Conservation (phyloP, 768 basidiomycete genomes). For the Phanerochaete carnosa region DNA sequence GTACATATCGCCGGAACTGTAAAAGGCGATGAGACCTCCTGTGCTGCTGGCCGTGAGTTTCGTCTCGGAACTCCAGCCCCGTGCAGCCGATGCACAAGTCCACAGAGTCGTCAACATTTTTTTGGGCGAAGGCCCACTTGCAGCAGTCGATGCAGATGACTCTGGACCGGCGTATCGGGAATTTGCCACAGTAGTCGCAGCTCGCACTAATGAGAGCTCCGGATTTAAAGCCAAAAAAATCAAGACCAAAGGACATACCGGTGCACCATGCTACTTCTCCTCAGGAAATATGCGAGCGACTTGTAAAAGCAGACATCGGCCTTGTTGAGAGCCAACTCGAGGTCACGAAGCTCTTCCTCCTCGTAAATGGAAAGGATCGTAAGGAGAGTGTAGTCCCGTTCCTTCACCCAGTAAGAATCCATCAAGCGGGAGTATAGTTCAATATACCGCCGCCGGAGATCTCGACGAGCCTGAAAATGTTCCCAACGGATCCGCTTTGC, state of each 20-base stretch:
- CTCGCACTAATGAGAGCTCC: not conserved
- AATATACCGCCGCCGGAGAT: constrained; percentile 4
- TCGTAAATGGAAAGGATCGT: not conserved
- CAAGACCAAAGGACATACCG: not conserved
- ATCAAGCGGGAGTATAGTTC: not conserved
- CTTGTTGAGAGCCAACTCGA: not conserved
- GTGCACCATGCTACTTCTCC: constrained; percentile 6
- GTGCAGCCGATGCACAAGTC: not conserved
- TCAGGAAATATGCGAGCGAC: not conserved
- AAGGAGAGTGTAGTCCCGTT: too few relatives aligned
- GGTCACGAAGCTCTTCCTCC: not conserved
- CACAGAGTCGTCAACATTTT: not conserved
- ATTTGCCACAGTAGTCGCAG: not conserved
- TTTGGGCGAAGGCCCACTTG: not conserved
- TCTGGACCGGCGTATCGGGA: not conserved
- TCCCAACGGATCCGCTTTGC: constrained; percentile 6
- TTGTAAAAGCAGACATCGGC: constrained; percentile 2
- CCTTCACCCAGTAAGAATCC: not conserved
- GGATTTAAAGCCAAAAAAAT: not conserved
- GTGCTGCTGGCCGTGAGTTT: not conserved
- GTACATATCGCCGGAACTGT: not conserved
- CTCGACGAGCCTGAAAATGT: not conserved
- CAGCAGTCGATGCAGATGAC: not conserved
- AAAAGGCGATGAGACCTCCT: not conserved
- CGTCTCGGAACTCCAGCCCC: not conserved